Conservation (phyloP, 257 asterid genomes). For the Solanum microdontum region DNA sequence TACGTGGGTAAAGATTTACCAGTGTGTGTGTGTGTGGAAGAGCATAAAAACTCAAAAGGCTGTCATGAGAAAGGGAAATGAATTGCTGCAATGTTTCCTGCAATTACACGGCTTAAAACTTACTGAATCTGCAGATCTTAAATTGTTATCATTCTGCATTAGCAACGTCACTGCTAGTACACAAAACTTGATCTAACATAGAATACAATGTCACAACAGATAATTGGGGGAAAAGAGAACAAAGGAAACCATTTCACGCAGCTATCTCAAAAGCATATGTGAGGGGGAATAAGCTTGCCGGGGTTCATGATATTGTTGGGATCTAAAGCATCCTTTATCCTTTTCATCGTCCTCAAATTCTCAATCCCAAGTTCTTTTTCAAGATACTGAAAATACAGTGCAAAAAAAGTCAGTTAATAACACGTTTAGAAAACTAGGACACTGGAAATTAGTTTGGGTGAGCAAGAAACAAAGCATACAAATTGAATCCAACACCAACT, state of each 20-base stretch:
- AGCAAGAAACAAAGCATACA: not conserved
- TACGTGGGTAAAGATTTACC: not conserved
- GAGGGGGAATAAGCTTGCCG: constrained; percentile 88
- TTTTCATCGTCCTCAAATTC: constrained; percentile 80
- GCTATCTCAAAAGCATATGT: constrained; percentile 45
- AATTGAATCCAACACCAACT: not conserved
- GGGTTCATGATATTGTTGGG: constrained; percentile 90
- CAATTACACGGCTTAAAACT: not conserved
- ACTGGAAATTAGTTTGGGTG: not conserved
- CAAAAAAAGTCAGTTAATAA: not conserved
- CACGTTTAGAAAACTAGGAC: not conserved
- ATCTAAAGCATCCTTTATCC: constrained; percentile 78
- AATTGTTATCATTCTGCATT: not conserved
- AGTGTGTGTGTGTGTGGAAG: not conserved
- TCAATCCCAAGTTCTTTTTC: constrained; percentile 91
- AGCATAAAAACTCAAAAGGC: not conserved
- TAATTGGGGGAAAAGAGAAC: not conserved
- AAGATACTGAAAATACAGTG: constrained; percentile 44
- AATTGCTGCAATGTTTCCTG: not conserved
- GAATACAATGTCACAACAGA: not conserved
- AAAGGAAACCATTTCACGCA: not conserved
- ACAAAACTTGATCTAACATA: not conserved
- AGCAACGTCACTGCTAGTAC: not conserved
- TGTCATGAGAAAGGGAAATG: not conserved
- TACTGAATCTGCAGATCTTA: not conserved